A percentile compares a stretch with the other conserved stretches of the same genome.
Conservation (phyloP, 129 eudicot species). For the Artemisia argyi region DNA sequence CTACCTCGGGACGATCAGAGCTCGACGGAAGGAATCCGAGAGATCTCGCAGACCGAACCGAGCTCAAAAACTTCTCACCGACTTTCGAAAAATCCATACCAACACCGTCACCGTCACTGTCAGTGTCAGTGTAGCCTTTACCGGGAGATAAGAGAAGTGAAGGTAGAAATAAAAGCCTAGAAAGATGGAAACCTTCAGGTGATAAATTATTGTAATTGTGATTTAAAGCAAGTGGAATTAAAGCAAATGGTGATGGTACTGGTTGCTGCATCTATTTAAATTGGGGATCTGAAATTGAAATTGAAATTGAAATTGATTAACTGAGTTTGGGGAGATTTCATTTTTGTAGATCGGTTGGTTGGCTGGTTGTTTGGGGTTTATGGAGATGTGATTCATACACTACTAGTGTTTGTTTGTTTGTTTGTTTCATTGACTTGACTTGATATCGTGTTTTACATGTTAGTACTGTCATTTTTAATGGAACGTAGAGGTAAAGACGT, state of each 20-base stretch:
- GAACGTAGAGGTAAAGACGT: no score
- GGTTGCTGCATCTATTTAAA: conserved; percentile 74
- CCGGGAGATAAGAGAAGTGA: conserved; percentile 59
- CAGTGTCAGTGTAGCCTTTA: conserved; percentile 12
- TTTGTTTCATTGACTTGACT: no score
- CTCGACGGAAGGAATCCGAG: conserved; percentile 70
- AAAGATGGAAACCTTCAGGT: conserved; percentile 57
- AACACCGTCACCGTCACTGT: conserved; percentile 26
- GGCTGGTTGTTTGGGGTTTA: not conserved
- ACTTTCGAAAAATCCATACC: conserved; percentile 93
- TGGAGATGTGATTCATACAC: no score
- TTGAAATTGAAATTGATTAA: no score
- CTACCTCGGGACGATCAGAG: conserved; percentile 94
- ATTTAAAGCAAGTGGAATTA: conserved; percentile 65
- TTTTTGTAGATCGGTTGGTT: conserved; percentile 8
- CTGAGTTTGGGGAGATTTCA: conserved; percentile 26
- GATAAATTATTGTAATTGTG: conserved; percentile 38
- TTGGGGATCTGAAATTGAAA: conserved; percentile 34
- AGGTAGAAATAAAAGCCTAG: conserved; percentile 65
- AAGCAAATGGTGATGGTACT: conserved; percentile 55
- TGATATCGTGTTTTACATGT: no score
- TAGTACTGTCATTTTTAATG: no score
- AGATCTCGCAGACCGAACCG: conserved; percentile 94
- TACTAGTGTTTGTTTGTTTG: no score
- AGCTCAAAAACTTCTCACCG: conserved; percentile 94